Conservation (phyloP, 768 basidiomycete species). For the Nevesoporus exiguus region DNA sequence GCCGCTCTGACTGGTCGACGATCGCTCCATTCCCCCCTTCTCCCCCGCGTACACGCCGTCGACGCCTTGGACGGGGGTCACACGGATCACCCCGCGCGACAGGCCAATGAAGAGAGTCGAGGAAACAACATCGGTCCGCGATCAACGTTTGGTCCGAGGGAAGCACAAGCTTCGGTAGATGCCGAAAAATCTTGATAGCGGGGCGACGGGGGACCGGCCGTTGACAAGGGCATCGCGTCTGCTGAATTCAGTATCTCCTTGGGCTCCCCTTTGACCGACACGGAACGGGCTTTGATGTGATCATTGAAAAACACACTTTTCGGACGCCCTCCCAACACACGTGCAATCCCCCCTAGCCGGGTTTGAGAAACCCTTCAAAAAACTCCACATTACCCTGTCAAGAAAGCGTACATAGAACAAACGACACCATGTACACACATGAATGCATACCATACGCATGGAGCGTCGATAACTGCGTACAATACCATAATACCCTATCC, state of each 20-base stretch:
- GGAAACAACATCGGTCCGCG: not conserved
- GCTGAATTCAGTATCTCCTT: not conserved
- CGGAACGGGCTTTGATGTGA: not conserved
- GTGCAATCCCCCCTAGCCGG: not conserved
- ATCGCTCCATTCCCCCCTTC: too few relatives aligned
- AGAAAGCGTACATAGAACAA: not conserved
- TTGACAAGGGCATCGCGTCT: not conserved
- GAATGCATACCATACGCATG: slow-evolving; percentile 6
- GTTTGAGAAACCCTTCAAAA: not conserved
- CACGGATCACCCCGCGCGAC: too few relatives aligned
- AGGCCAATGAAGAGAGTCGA: not conserved
- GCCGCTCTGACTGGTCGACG: too few relatives aligned
- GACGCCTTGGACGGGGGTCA: too few relatives aligned
- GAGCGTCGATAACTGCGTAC: slow-evolving; percentile 3
- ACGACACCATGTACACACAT: slow-evolving; percentile 1
- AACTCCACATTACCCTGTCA: slow-evolving; percentile 2
- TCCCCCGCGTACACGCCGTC: too few relatives aligned
- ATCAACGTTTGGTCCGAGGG: not conserved
- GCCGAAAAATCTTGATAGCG: not conserved
- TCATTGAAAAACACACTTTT: not conserved
- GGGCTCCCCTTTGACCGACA: not conserved
- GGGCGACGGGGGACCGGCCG: too few relatives aligned
- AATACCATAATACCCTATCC: slow-evolving; percentile 12
- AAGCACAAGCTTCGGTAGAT: not conserved
- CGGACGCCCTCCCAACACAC: not conserved